Percentiles rank a stretch among this genome's conserved stretches.
phyloP scores from a whole-genome alignment of 306 rosid species.

The Quercus bicolor region DNA sequence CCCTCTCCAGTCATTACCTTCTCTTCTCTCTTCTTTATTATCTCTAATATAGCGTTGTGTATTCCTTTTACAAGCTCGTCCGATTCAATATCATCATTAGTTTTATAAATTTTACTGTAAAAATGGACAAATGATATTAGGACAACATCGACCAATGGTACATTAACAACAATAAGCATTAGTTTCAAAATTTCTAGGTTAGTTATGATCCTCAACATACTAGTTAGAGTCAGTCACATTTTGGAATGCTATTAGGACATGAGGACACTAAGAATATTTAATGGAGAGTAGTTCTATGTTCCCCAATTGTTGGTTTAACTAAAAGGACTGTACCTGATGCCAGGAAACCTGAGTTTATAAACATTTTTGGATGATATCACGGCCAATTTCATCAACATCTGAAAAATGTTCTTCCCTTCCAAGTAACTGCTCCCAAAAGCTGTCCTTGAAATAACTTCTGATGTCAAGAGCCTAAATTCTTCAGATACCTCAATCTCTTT shows the following conservation, averaged over 20 bases:
- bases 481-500: conserved; percentile 27
- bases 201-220: too few relatives aligned
- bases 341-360: conserved; percentile 5
- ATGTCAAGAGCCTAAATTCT: conserved; percentile 23
- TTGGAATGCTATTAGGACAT: too few relatives aligned
- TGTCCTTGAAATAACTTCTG: conserved; percentile 25
- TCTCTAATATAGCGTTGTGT: not conserved
- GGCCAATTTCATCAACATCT: conserved; percentile 7
- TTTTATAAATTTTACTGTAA: conserved; percentile 26
- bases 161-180: too few relatives aligned
- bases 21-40: conserved; percentile 19
- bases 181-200: too few relatives aligned
- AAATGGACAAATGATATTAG: not conserved
- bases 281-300: not conserved
- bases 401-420: conserved; percentile 25
- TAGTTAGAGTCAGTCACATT: too few relatives aligned
- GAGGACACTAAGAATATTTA: not conserved
- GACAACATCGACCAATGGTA: too few relatives aligned
- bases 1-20: conserved; percentile 8
- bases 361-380: not conserved
- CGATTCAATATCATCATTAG: conserved; percentile 10
- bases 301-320: too few relatives aligned
- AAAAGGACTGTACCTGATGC: conserved; percentile 9
- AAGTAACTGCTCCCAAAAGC: conserved; percentile 31
- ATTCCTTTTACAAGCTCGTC: conserved; percentile 11